phyloP scores from a whole-genome alignment of 495 filamentous ascomycete species.

The Talaromyces stipitatus region DNA sequence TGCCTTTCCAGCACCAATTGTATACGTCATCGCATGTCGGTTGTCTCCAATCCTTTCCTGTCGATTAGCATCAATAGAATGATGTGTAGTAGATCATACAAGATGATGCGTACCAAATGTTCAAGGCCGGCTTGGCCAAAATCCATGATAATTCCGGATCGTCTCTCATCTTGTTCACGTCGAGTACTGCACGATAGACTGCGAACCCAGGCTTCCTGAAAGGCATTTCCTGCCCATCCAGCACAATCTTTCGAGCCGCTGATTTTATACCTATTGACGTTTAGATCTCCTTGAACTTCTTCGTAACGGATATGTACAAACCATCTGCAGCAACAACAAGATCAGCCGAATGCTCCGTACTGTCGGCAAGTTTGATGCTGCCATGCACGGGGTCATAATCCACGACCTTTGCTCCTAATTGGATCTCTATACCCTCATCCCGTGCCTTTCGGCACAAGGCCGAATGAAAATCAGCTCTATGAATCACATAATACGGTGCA shows the following conservation, averaged over 20 bases:
- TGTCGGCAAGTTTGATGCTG: conserved; percentile 14
- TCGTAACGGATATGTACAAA: conserved; percentile 1
- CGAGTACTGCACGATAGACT: conserved; percentile 35
- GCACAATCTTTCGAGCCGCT: conserved; percentile 19
- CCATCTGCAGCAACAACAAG: conserved; percentile 40
- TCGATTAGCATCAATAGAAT: background rate
- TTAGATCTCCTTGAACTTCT: background rate
- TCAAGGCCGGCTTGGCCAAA: conserved; percentile 28
- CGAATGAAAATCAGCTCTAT: conserved; percentile 34
- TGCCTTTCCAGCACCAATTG: conserved; percentile 35
- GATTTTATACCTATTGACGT: conserved; percentile 28
- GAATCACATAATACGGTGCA: conserved; percentile 36
- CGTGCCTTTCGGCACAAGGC: conserved; percentile 22
- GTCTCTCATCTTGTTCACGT: conserved; percentile 27
- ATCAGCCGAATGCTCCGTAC: conserved; percentile 16
- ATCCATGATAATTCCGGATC: conserved; percentile 33
- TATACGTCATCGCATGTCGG: conserved; percentile 43
- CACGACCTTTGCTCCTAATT: conserved; percentile 15
- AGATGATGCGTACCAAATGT: conserved; percentile 26
- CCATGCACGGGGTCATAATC: conserved; percentile 13
- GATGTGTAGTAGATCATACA: background rate
- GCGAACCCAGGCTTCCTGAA: conserved; percentile 23
- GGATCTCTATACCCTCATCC: conserved; percentile 24
- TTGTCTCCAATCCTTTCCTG: conserved; percentile 20
- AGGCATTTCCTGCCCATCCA: conserved; percentile 12